A percentile compares a stretch with the other conserved stretches of the same genome.
Conservation (phyloP, 2,329 filamentous ascomycete species). For the Aphanoascus verrucosus region DNA sequence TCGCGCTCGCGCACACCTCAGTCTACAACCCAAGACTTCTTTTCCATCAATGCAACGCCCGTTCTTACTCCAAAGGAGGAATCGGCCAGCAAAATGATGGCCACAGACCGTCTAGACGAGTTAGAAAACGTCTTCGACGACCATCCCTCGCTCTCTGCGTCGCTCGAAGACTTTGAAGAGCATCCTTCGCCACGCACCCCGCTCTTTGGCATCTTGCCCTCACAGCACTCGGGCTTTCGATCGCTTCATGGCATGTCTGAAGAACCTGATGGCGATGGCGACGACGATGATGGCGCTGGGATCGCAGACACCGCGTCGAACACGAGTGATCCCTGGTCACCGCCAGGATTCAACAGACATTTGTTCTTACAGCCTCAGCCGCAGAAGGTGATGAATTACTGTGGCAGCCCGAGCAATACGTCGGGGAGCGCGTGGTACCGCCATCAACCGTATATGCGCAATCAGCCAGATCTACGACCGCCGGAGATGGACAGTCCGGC, state of each 20-base stretch:
- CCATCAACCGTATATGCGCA: conserved; percentile 40
- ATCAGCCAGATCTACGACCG: conserved; percentile 32
- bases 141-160: conserved; percentile 50
- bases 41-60: conserved; percentile 6
- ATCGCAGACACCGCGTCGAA: conserved; percentile 34
- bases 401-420: conserved; percentile 30
- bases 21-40: not conserved
- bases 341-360: conserved; percentile 45
- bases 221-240: conserved; percentile 54
- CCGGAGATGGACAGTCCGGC: conserved; percentile 37
- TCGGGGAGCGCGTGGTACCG: conserved; percentile 47
- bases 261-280: conserved; percentile 36
- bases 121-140: conserved; percentile 45
- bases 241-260: conserved; percentile 42
- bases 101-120: conserved; percentile 25
- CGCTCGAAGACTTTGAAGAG: conserved; percentile 52
- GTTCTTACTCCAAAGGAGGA: not conserved
- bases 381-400: conserved; percentile 21
- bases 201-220: conserved; percentile 42
- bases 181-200: conserved; percentile 39
- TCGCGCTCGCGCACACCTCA: not conserved
- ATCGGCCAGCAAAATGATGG: conserved; percentile 14
- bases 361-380: conserved; percentile 29
- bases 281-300: conserved; percentile 17
- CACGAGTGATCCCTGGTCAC: conserved; percentile 47